These are phyloP conservation scores for Microdochium trichocladiopsis DNA, from an alignment of 2,329 filamentous ascomycete genomes.

Conservation along the genomic window DNA sequence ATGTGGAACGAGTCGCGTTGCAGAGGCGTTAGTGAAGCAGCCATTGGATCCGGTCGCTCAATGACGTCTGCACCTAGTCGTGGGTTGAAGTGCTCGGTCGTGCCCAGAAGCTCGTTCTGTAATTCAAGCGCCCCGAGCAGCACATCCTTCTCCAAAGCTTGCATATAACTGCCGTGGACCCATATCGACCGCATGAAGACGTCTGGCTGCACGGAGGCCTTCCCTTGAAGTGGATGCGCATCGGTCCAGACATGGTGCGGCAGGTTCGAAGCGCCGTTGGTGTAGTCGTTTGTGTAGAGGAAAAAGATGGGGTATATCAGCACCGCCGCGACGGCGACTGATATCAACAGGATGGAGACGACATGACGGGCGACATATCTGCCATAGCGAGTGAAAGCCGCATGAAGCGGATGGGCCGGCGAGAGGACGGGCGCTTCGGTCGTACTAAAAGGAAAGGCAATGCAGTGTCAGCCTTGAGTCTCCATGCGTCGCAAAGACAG, in stretches of 20 bases:
- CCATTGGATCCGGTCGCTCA: slow-evolving; percentile 19
- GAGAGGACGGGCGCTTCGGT: slow-evolving; percentile 64
- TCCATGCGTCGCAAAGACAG: not conserved
- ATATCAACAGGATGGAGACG: slow-evolving; percentile 64
- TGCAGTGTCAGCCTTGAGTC: slow-evolving; percentile 7
- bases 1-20: slow-evolving; percentile 51
- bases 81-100: slow-evolving; percentile 48
- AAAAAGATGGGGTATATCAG: slow-evolving; percentile 72
- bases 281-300: slow-evolving; percentile 65
- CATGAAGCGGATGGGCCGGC: slow-evolving; percentile 57
- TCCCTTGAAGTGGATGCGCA: slow-evolving; percentile 54
- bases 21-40: slow-evolving; percentile 28
- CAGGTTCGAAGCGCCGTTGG: slow-evolving; percentile 62
- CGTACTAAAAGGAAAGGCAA: slow-evolving; percentile 42
- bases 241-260: slow-evolving; percentile 80
- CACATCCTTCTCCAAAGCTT: slow-evolving; percentile 60
- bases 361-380: slow-evolving; percentile 66
- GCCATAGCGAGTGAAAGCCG: slow-evolving; percentile 61
- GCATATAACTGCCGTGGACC: slow-evolving; percentile 77
- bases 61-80: slow-evolving; percentile 23
- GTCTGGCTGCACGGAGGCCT: slow-evolving; percentile 47
- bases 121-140: slow-evolving; percentile 61
- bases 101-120: slow-evolving; percentile 62
- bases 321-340: slow-evolving; percentile 62
- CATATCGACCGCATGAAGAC: slow-evolving; percentile 78